Evolutionary conservation across 306 rosid genomes (phyloP), one percentile per base, ranked within the genome.

Genomic region (Quercus gilva): DNA sequence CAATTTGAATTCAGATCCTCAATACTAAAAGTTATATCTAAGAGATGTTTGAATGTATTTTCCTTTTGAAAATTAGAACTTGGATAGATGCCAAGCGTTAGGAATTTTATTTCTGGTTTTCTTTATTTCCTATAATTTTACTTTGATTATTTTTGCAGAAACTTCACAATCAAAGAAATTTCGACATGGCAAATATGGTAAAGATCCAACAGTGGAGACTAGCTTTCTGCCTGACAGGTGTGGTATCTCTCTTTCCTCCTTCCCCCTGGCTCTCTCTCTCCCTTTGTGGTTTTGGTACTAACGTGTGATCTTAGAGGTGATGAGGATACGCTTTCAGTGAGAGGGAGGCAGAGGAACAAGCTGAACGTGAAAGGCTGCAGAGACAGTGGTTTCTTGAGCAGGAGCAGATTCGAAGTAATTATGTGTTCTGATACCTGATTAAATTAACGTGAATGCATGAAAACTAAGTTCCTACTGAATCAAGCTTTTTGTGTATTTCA

Each of bases 291-390:
- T 49, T 45, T 80, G 81, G 60, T 81, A 78, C 94, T 90, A 89
- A 91, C 87, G 41, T 84, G 59, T 73, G 86, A 86, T 90, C 92
- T 83, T 94, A 89, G 96, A 90, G 91, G 87, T 83, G 90, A 76
- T 85, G 92, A 87, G 89, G 88, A 84, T 87, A 76, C 69, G 82
- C 82, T 91, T 85, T 89, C 91, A 95, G 98, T 91, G 99, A 95
- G 98, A 89, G 99, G 71, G 99, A 91, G 90, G 99, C 99, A 29
- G 98, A 90, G 91, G 98, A 95, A 75, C 94, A 93, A 89, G 97
- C 98, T 72, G 98, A 93, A 79, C 97, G 99, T 83, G 99, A 95
- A 89, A 95, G 92, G 87, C 75, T 95, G 83, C 87, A 80, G 78
- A 93, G 67, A 81, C 98, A 87, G 76, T 95, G 99, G 99, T 88